Evolutionary conservation across 441 rosid species (phyloP), one percentile per base, ranked within the genome.

Genomic region (Lepidium campestre): DNA sequence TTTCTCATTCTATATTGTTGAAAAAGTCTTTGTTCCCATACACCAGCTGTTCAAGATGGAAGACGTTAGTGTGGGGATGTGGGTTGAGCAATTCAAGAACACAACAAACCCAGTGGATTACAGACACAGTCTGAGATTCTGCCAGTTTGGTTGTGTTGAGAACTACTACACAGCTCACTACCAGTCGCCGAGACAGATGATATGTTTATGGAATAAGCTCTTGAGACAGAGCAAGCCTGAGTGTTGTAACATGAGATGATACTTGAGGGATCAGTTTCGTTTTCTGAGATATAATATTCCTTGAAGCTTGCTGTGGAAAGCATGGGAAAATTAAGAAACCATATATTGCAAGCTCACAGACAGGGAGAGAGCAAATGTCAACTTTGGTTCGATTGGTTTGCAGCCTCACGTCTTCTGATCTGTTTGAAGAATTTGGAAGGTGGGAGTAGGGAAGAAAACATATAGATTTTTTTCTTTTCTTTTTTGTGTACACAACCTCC

Each of bases 41-140:
- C 65, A 70, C 77, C 87, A 93, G 96, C 34, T 93, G 75, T 93
- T 91, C 75, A 93, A 93, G 85, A 93, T 93, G 98, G 98, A 93
- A 75, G 98, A 93, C 41, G 97, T 93, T 71, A 93, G 98, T 39
- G 84, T 93, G 82, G 98, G 98, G 80, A 85, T 93, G 98, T 93
- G 97, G 98, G 96, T 93, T 59, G 95, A 87, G 86, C 84, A 83
- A 63, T 94, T 87, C 74, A 91, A 70, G 37, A 75, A 91, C 82
- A 80, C 79, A 70, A 39, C 97, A 40, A 89, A 81, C 60, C 77
- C 92, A 0, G 97, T 94, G 55, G 88, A 84, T 54, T 91, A 87
- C 57, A 62, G 75, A 5, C 99, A 94, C 80, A 91, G 96, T 76
- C 75, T 89, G 63, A 89, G 77, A 73, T 94, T 81, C 81, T 91